These are phyloP conservation scores for Ogataea hybrid DNA, from an alignment of 1,139 yeast species.

Conservation along the genomic window DNA sequence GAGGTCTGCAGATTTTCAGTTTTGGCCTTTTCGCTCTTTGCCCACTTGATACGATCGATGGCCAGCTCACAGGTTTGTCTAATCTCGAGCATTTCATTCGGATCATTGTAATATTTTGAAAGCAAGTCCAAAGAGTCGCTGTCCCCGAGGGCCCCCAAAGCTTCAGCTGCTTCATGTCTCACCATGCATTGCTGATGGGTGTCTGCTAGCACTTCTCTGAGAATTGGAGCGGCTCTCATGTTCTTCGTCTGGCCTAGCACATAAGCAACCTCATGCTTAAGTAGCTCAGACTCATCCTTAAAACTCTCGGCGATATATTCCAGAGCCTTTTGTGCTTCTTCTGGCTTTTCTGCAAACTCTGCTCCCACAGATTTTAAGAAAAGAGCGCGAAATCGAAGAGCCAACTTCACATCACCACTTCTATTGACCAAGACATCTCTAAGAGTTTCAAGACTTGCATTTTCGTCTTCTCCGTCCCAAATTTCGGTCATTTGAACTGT, in stretches of 20 bases:
- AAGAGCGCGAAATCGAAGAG: conserved; percentile 85
- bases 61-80: conserved; percentile 98
- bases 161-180: conserved; percentile 99
- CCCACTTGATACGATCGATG: conserved; percentile 93
- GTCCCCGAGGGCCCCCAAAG: conserved; percentile 94
- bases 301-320: conserved; percentile 83
- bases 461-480: conserved; percentile 37
- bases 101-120: conserved; percentile 68
- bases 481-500: conserved; percentile 14
- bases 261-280: conserved; percentile 97
- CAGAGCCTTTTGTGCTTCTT: conserved; percentile 60
- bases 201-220: conserved; percentile 71
- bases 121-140: conserved; percentile 68
- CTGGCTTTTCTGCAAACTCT: conserved; percentile 48
- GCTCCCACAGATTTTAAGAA: conserved; percentile 83
- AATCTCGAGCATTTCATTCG: conserved; percentile 66
- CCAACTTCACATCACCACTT: conserved; percentile 66
- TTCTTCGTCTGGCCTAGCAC: conserved; percentile 97
- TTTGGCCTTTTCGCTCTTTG: conserved; percentile 60
- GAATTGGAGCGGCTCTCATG: conserved; percentile 67
- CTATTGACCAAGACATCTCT: conserved; percentile 68
- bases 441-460: conserved; percentile 60
- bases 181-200: conserved; percentile 85
- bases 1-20: conserved; percentile 73
- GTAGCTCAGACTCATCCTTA: conserved; percentile 78